Percentiles rank a stretch among this genome's conserved stretches.
These are phyloP conservation scores for Erodium maritimum DNA, from an alignment of 345 rosid genomes.

Conservation along the genomic window DNA sequence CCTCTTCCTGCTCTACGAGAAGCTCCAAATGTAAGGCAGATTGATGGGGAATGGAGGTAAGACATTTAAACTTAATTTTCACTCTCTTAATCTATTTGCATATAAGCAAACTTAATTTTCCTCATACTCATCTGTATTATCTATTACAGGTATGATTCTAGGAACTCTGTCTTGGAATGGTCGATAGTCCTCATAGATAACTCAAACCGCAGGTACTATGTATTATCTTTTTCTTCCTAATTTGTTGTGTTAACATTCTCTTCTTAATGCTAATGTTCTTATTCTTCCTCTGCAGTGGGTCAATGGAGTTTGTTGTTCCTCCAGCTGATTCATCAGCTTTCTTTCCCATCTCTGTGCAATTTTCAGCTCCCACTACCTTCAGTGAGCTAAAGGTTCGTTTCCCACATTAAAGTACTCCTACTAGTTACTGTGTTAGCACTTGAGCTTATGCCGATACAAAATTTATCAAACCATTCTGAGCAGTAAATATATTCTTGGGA, in stretches of 20 bases:
- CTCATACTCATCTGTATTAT: neutral
- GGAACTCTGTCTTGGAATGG: constrained; percentile 90
- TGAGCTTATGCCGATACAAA: no score
- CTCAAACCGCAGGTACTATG: constrained; percentile 77
- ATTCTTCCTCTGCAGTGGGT: constrained; percentile 50
- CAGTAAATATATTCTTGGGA: no score
- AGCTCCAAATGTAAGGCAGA: constrained; percentile 68
- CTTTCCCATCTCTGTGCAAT: constrained; percentile 87
- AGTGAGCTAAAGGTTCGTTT: constrained; percentile 73
- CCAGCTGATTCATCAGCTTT: constrained; percentile 83
- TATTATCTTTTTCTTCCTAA: constrained; percentile 2
- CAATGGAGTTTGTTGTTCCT: constrained; percentile 99
- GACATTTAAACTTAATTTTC: neutral
- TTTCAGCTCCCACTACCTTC: constrained; percentile 73
- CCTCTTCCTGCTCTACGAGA: constrained; percentile 96
- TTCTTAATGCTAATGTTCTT: constrained; percentile 1
- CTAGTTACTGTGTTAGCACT: no score
- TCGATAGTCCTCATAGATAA: constrained; percentile 80
- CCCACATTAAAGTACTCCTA: no score
- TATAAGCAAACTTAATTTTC: neutral
- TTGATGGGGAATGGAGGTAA: constrained; percentile 98
- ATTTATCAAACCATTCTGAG: no score
- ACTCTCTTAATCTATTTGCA: no score
- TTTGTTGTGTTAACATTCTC: neutral
- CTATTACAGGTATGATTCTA: constrained; percentile 64